Conservation (phyloP, 1,284 basidiomycete species). For the Malassezia psittaci region DNA sequence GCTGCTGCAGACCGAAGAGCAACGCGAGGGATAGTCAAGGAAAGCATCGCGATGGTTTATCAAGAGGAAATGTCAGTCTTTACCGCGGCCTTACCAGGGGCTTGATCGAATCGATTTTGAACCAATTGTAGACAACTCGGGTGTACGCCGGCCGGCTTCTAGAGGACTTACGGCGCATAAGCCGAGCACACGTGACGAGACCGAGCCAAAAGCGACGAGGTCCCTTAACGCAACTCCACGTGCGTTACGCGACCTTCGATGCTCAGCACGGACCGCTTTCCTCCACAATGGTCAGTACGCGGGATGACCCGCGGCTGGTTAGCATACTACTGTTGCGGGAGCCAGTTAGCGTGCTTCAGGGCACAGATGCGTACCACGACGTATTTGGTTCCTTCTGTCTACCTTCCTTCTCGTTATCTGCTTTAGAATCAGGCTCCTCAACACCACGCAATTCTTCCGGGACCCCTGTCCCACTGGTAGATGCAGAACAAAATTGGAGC, state of each 20-base stretch:
- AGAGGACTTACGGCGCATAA: background rate
- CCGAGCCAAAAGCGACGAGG: too few species aligned
- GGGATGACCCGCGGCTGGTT: constrained; percentile 9
- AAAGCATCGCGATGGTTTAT: constrained; percentile 28
- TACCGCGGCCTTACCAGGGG: too few species aligned
- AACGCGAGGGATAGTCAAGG: constrained; percentile 38
- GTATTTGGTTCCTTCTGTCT: constrained; percentile 43
- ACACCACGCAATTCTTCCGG: constrained; percentile 24
- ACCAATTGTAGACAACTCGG: background rate
- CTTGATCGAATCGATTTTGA: background rate
- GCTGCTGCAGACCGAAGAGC: constrained; percentile 38
- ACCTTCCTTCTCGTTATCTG: constrained; percentile 38
- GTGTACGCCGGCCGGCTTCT: background rate
- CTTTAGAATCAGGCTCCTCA: constrained; percentile 37
- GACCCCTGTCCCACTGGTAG: background rate
- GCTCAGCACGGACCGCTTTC: constrained; percentile 3
- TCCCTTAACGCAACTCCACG: background rate
- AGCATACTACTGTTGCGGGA: constrained; percentile 37
- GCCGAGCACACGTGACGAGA: background rate
- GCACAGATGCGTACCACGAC: constrained; percentile 46
- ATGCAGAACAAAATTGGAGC: background rate
- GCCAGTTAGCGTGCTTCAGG: constrained; percentile 34
- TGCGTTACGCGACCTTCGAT: background rate
- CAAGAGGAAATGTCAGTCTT: background rate
- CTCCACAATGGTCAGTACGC: background rate